Evolutionary conservation across 768 basidiomycete genomes (phyloP), one percentile per base, ranked within the genome.

Genomic region (Agrocybe chaxingu): DNA sequence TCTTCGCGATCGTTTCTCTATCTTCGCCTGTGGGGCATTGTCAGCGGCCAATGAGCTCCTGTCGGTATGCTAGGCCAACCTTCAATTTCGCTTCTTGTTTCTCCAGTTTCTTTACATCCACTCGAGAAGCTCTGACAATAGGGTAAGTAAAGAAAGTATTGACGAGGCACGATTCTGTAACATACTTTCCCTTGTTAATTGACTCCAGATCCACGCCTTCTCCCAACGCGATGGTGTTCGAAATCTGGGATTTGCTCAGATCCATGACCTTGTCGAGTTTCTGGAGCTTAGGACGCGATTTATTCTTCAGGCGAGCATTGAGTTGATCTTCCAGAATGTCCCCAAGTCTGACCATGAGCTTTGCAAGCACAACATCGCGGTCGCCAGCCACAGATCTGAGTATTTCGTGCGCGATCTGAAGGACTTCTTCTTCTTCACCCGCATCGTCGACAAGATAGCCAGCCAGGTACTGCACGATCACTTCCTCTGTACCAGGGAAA

Each of bases 61-160:
- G 32, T 29, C 52, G 9, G 37, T 41, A 66, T 39, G 39, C 30
- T 11, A 13, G 10, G 32, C 48, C 50, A 63, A 87, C 90, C 76
- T 85, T 87, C 59, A 98, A 82, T 67, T 99, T 99, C 1, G 93
- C 92, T 68, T 99, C 97, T 60, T 93, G 90, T 69, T 97, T 96
- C 71, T 96, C 93, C 7, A 97, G 81, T 62, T 95, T 95, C 70
- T 94, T 96, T 53, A 97, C 81, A 71, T 97, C 93, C 42, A 97
- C 93, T 29, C 88, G 85, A 34, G 91, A 92, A 32, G 89, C 90
- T 70, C 93, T 91, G 66, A 35, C 30, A 39, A 44, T 34, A 45
- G 45, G 10, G 38, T 43, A 48, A 55, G 33, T 36, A 52, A 58
- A 52, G 53, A 53, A 48, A 45, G 10, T 3, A 38, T 47, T 31